Evolutionary conservation across 768 basidiomycete genomes (phyloP), one percentile per base, ranked within the genome.

Genomic region (Suillus clintonianus): DNA sequence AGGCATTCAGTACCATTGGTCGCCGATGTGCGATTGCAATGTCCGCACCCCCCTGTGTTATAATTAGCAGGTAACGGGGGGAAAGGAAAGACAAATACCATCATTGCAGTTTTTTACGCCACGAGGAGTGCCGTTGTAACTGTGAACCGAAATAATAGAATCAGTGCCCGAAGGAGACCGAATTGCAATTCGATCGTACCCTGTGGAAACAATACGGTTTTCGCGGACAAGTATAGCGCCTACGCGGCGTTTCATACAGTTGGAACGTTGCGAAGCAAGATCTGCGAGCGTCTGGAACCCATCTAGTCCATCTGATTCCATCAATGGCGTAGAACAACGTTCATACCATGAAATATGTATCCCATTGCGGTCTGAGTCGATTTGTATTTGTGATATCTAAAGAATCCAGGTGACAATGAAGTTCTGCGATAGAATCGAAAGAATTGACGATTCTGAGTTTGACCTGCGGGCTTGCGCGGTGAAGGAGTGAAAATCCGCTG

Each of bases 231-330:
- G 80, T 22, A 99, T 87, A 0, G 96, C 96, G 9, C 97, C 97
- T 0, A 99, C 97, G 3, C 97, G 85, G 9, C 96, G 86, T 74
- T 98, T 97, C 95, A 98, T 97, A 74, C 96, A 97, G 72, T 97
- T 97, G 5, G 94, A 95, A 39, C 94, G 82, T 64, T 86, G 88
- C 15, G 95, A 94, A 17, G 95, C 95, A 42, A 98, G 83, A 19
- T 90, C 90, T 15, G 97, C 96, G 37, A 98, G 82, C 4, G 91
- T 95, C 93, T 95, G 69, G 32, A 61, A 59, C 41, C 10, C 30
- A 6, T 53, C 9, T 53, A 51, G 5, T 19, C 17, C 19, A 59
- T 30, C 64, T 71, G 47, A 68, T 53, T 48, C 56, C 27, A 62
- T 60, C 54, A 22, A 47, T 22, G 5, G n/a, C 19, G 10, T 51